Evolutionary conservation across 2,329 filamentous ascomycete genomes (phyloP), one percentile per base, ranked within the genome.

Genomic region (Phaeosphaeriaceae sp.): DNA sequence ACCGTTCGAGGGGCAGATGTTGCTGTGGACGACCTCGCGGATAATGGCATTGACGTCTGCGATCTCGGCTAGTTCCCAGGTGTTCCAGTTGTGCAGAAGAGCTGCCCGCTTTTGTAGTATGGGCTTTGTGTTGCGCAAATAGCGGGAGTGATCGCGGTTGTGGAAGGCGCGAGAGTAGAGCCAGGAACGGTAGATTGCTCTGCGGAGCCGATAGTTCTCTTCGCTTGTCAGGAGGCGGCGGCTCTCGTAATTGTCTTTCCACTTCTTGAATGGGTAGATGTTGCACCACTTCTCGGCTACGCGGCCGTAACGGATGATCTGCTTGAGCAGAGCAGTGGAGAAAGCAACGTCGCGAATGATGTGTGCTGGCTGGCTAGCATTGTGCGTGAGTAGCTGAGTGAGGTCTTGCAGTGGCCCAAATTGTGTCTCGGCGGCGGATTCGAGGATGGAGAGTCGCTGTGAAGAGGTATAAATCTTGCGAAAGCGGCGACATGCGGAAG

Each of bases 221-320:
- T 76, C 59, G 36, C 62, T 58, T 0, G 79, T 82, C 48, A 89
- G 74, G 2, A 85, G 78, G 10, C 86, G 84, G 10, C 86, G 82
- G 55, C 82, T 78, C 55, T 83, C 82, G 61, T 79, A 87, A 63
- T 86, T 81, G 55, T 78, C 68, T 65, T 86, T 87, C 86, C 86
- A 89, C 70, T 87, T 87, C 74, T 87, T 86, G 69, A 84, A 80
- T 0, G 85, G 85, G 66, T 88, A 89, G n/a, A 88, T 81, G n/a
- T 81, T 79, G 66, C 84, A 84, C 83, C 85, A 88, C 65, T 82
- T 82, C 66, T 81, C 80, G 4, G 86, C 86, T 1, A 86, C 77
- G 15, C 80, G 78, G 44, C 86, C 86, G 19, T 84, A 77, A 45
- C 80, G 76, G 22, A 87, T 75, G 45, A 87, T 78, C 62, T 88